A percentile compares a stretch with the other conserved stretches of the same genome.
These are phyloP conservation scores for Zoysia pacifica DNA, from an alignment of 176 grass and related monocot genomes.

Conservation along the genomic window DNA sequence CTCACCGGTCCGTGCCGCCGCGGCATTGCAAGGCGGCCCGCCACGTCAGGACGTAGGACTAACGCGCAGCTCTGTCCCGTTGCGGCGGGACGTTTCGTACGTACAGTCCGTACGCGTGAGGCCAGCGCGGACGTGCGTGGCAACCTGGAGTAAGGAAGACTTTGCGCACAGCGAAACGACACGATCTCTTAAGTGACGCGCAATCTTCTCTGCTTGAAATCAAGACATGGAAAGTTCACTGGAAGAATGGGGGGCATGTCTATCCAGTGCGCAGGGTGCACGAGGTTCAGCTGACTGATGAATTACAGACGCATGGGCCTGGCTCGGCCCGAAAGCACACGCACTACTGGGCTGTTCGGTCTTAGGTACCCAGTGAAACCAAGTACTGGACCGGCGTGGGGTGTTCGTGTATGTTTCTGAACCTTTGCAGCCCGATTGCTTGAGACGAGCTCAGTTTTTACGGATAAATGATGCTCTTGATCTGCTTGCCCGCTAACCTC, in stretches of 20 bases:
- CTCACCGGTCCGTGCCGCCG: neutral
- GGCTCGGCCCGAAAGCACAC: conserved; percentile 59
- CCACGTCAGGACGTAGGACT: conserved; percentile 15
- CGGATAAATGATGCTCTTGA: conserved; percentile 1
- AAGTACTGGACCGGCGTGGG: conserved; percentile 70
- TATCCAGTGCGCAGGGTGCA: conserved; percentile 18
- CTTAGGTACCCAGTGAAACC: conserved; percentile 70
- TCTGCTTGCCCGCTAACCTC: conserved; percentile 58
- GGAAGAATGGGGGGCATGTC: too few species aligned
- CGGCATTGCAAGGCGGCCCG: neutral
- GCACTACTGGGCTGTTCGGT: conserved; percentile 66
- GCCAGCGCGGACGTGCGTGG: too few species aligned
- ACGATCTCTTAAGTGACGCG: too few species aligned
- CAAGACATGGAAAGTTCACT: too few species aligned
- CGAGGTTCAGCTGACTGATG: conserved; percentile 40
- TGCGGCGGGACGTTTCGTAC: too few species aligned
- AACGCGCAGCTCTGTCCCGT: neutral
- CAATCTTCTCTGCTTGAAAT: too few species aligned
- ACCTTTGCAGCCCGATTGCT: neutral
- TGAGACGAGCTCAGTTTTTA: neutral
- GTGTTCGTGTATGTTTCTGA: conserved; percentile 64
- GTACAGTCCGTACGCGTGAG: too few species aligned
- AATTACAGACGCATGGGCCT: conserved; percentile 59
- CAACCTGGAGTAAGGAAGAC: too few species aligned
- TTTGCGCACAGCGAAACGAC: too few species aligned